Percentiles rank a stretch among this genome's conserved stretches.
phyloP scores from a whole-genome alignment of 768 basidiomycete genomes.

The Lactifluus pinguis region DNA sequence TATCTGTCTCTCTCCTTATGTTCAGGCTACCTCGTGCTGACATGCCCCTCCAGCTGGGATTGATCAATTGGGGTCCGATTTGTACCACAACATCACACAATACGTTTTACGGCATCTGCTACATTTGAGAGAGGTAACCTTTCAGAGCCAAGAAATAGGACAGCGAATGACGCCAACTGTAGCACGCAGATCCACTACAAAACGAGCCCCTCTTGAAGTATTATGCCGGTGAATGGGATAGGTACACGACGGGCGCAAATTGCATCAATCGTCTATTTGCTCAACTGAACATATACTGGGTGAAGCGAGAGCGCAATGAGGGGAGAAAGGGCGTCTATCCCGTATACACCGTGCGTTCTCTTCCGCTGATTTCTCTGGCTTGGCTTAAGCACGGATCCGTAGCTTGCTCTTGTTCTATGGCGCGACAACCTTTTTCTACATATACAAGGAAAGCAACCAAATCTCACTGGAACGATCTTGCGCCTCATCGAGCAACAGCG shows the following conservation, averaged over 20 bases:
- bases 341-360: conserved; percentile 77
- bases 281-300: conserved; percentile 98
- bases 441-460: conserved; percentile 72
- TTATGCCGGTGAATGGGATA: conserved; percentile 89
- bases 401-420: conserved; percentile 97
- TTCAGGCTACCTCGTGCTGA: neutral
- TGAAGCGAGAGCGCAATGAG: conserved; percentile 94
- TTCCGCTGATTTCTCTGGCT: neutral
- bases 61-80: conserved; percentile 93
- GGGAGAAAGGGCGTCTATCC: conserved; percentile 91
- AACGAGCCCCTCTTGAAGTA: conserved; percentile 85
- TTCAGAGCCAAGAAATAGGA: conserved; percentile 23
- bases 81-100: conserved; percentile 88
- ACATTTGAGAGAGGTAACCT: conserved; percentile 48
- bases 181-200: conserved; percentile 74
- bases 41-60: conserved; percentile 56
- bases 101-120: conserved; percentile 85
- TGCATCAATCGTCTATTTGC: conserved; percentile 97
- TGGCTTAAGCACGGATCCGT: conserved; percentile 1
- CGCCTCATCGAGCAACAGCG: conserved; percentile 88
- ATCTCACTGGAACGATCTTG: conserved; percentile 81
- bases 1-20: conserved; percentile 30
- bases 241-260: conserved; percentile 94
- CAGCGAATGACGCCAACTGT: conserved; percentile 5
- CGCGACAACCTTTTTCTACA: conserved; percentile 82